Conservation (phyloP, 345 rosid species). For the Raphanus raphanistrum region DNA sequence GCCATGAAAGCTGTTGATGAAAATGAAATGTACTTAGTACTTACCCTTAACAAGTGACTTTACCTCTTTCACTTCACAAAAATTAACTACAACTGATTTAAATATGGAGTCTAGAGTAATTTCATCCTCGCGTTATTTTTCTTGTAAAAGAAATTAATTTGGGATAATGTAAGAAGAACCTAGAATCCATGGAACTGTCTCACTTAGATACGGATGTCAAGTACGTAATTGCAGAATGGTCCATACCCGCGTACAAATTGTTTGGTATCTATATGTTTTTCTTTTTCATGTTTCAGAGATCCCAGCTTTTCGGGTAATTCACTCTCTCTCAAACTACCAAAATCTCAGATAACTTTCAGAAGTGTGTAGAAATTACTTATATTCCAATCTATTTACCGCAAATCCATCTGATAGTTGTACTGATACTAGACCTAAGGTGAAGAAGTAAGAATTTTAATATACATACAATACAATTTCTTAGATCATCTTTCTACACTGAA, state of each 20-base stretch:
- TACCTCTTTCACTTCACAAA: no score
- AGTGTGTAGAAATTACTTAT: no score
- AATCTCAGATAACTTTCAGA: not conserved
- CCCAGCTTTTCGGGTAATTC: conserved; percentile 20
- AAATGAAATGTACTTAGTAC: no score
- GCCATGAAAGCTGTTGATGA: no score
- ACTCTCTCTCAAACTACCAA: not conserved
- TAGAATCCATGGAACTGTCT: conserved; percentile 10
- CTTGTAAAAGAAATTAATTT: not conserved
- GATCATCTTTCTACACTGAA: not conserved
- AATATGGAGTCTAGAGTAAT: not conserved
- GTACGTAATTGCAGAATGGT: conserved; percentile 20
- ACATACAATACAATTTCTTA: no score
- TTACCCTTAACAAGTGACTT: no score
- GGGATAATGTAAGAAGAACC: conserved; percentile 16
- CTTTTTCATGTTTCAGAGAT: conserved; percentile 15
- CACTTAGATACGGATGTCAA: not conserved
- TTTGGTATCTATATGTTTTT: conserved; percentile 29
- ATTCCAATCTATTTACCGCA: not conserved
- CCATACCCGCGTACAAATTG: conserved; percentile 25
- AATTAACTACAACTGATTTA: not conserved
- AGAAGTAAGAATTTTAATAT: not conserved
- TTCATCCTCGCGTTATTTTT: not conserved
- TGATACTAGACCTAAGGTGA: not conserved
- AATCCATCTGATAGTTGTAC: not conserved